Percentiles rank a stretch among this genome's conserved stretches.
Evolutionary conservation across 768 basidiomycete genomes (phyloP).

Genomic region (Termitomyces sp.): DNA sequence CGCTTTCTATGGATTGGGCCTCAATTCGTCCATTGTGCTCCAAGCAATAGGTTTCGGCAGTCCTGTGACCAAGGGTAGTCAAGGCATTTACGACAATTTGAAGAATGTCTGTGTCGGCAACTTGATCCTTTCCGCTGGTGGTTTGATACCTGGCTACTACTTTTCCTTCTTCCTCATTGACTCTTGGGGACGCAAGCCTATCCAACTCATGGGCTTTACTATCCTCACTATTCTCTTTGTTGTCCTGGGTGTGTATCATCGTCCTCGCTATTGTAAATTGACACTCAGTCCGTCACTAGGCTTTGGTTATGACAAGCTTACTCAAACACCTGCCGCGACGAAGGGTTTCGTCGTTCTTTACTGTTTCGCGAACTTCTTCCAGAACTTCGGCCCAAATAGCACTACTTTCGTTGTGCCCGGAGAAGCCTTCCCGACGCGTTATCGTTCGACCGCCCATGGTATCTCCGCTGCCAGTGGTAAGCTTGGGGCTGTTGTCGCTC

Average conservation of each 20-base stretch:
- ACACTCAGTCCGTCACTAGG: conserved; percentile 30
- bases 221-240: conserved; percentile 61
- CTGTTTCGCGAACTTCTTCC: conserved; percentile 86
- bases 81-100: conserved; percentile 49
- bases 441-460: conserved; percentile 81
- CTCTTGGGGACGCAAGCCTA: conserved; percentile 74
- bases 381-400: conserved; percentile 81
- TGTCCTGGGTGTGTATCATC: conserved; percentile 50
- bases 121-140: conserved; percentile 68
- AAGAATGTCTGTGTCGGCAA: conserved; percentile 69
- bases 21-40: conserved; percentile 78
- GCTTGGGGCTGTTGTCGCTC: conserved; percentile 75
- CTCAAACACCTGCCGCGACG: conserved; percentile 27
- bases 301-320: conserved; percentile 60
- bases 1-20: conserved; percentile 84
- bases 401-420: conserved; percentile 81
- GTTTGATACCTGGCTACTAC: conserved; percentile 82
- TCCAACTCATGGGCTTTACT: conserved; percentile 75
- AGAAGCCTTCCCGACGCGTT: conserved; percentile 84
- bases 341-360: conserved; percentile 79
- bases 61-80: conserved; percentile 25
- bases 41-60: conserved; percentile 69
- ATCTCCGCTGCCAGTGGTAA: conserved; percentile 83
- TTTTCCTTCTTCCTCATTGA: conserved; percentile 63
- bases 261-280: neutral